Evolutionary conservation across 75 land plant genomes (phyloP), one percentile per base, ranked within the genome.

Genomic region (Chamaecyparis obtusa): DNA sequence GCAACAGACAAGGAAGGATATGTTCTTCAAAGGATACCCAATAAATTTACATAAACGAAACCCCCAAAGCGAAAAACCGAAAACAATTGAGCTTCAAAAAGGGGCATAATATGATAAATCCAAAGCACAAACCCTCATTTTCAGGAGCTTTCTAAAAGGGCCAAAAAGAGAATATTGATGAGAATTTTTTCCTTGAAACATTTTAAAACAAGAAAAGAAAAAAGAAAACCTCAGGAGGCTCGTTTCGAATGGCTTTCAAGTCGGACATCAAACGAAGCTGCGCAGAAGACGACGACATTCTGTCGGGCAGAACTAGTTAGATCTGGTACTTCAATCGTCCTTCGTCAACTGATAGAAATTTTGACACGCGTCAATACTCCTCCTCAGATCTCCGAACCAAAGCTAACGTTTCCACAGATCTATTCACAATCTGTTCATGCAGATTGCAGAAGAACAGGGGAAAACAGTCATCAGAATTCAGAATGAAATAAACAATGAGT

Each of bases 251-350:
- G 88, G 94, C 86, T 79, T 94, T 94, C 37, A 94, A 88, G 87
- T 94, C 95, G 21, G 95, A 92, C 95, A 92, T 94, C 84, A 94
- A 92, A 24, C 95, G 91, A 15, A 92, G 91, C 88, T 91, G 94
- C 10, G 95, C 94, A 48, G 94, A 92, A 55, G 91, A 91, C 87
- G 91, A 36, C 81, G 92, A 89, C 44, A 88, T 44, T 81, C 2
- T 44, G 10, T 1, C 1, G 43, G 30, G 6, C 83, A 27, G n/a
- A 27, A 41, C 1, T 27, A 37, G 1, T 24, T 27, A 78, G 80
- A 39, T 81, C 48, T 81, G 3, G 48, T 1, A 19, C 43, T 81
- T 39, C 48, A 17, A 24, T 7, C 83, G n/a, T 64, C 9, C 24
- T 32, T 6, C 16, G 76, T 74, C 76, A 74, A 74, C 16, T 74